Evolutionary conservation across 441 rosid species (phyloP).

Genomic region (Isatis lusitanica): DNA sequence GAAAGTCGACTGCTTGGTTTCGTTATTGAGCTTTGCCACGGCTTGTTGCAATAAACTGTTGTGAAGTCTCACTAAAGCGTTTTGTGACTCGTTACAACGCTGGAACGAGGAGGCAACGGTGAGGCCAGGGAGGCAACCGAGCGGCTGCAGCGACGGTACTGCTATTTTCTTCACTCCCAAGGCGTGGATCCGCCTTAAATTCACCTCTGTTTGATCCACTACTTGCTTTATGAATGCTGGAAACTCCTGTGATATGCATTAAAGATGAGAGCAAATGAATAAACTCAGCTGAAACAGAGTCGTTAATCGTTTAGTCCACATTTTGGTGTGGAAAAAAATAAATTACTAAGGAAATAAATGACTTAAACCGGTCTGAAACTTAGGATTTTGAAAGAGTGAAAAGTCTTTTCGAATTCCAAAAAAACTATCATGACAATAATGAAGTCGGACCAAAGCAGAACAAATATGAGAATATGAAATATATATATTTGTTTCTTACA

Average conservation of each 20-base stretch:
- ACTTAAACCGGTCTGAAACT: no score
- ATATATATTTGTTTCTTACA: conserved; percentile 36
- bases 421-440: neutral
- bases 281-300: neutral
- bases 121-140: conserved; percentile 68
- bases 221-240: conserved; percentile 52
- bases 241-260: conserved; percentile 44
- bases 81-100: conserved; percentile 53
- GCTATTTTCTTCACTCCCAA: conserved; percentile 65
- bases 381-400: no score
- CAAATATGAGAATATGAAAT: no score
- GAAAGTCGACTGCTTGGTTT: conserved; percentile 42
- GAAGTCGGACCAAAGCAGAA: neutral
- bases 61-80: conserved; percentile 57
- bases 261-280: neutral
- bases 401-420: no score
- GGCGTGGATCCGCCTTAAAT: conserved; percentile 49
- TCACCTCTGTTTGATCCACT: conserved; percentile 51
- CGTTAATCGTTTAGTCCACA: neutral
- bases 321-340: no score
- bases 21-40: conserved; percentile 46
- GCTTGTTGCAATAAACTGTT: conserved; percentile 55
- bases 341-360: neutral
- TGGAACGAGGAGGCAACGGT: conserved; percentile 44
- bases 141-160: conserved; percentile 53